Evolutionary conservation across 2,329 filamentous ascomycete genomes (phyloP), one percentile per base, ranked within the genome.

Genomic region (Pseudogymnoascus sp.): DNA sequence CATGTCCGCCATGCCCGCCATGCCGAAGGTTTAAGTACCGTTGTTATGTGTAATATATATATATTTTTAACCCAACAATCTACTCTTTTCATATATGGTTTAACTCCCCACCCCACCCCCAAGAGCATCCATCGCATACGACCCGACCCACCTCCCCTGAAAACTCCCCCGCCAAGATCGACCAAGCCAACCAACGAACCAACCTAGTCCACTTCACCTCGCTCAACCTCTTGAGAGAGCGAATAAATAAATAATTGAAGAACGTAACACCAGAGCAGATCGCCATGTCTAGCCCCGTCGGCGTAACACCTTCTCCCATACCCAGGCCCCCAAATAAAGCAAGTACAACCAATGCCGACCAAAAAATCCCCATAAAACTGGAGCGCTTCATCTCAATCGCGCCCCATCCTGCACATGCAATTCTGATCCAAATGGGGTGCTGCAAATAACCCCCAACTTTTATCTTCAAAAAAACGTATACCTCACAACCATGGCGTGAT

Each of bases 21-120:
- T 15, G 3, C 44, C 31, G 8, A 33, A 51, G 27, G 7, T 12
- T 15, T 2, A 51, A 51, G n/a, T 15, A 51, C 10, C 27, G 31
- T 12, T 15, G 9, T 8, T 39, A 36, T 25, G 5, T 25, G 9
- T 38, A 38, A 36, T 2, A 35, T 36, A 38, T 59, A 59, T 59
- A 59, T 51, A 31, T 51, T 10, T 44, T 51, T 51, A 31, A 31
- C 44, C 25, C 42, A 51, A 51, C 44, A 51, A 51, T 51, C 44
- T 51, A 51, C 44, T 51, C 44, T 51, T 48, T 51, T 17, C 25
- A 51, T 31, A 51, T 51, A 51, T 51, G n/a, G n/a, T 51, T 31
- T 15, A 51, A 51, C 44, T 9, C 27, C 13, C 44, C 44, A 31
- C 42, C 44, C 13, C n/a, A 29, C 44, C 44, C 44, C 44, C 44